Evolutionary conservation across 129 eudicot species (phyloP).

Genomic region (Apium graveolens): DNA sequence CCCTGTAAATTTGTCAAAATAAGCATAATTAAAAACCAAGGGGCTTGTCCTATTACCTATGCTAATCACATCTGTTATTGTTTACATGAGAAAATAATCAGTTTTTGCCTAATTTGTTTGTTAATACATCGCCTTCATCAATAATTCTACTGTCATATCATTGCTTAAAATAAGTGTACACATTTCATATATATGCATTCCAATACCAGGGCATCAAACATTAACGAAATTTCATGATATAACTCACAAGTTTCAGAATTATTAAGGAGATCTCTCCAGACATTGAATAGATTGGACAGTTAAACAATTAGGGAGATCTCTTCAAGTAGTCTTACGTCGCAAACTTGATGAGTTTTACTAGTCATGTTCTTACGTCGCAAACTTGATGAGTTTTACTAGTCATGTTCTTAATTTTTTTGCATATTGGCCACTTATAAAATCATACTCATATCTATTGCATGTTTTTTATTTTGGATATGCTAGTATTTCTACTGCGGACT

Average conservation of each 20-base stretch:
- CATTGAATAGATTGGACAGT: background rate
- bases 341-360: background rate
- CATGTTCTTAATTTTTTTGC: background rate
- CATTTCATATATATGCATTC: background rate
- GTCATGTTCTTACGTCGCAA: background rate
- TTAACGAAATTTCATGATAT: background rate
- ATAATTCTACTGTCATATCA: background rate
- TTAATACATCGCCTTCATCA: background rate
- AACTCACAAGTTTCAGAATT: background rate
- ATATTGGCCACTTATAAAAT: background rate
- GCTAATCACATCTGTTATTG: background rate
- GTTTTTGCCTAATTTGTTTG: background rate
- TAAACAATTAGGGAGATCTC: no score
- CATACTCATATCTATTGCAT: background rate
- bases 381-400: background rate
- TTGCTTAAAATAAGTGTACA: no score
- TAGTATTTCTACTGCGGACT: background rate
- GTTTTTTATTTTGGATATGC: background rate
- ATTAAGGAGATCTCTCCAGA: background rate
- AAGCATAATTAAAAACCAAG: background rate
- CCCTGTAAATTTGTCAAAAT: slow-evolving; percentile 4
- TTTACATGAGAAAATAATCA: background rate
- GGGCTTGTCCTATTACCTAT: background rate
- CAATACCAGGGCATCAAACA: no score
- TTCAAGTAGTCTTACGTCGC: background rate